A percentile compares a stretch with the other conserved stretches of the same genome.
These are phyloP conservation scores for Abortiporus biennis DNA, from an alignment of 1,284 basidiomycete species.

Conservation along the genomic window DNA sequence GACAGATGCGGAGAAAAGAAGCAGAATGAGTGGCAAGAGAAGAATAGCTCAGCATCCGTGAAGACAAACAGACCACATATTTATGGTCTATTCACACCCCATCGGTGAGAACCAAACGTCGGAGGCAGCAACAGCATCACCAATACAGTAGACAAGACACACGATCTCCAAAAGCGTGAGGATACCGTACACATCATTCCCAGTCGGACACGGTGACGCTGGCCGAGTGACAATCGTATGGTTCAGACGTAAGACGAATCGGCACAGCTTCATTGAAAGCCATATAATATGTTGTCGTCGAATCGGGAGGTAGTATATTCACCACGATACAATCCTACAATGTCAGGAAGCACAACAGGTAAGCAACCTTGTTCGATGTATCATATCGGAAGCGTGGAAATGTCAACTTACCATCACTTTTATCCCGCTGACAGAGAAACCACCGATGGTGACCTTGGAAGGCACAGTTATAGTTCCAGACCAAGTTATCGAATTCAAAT, in stretches of 20 bases:
- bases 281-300: slow-evolving; percentile 13
- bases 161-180: background rate
- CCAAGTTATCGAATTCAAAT: slow-evolving; percentile 20
- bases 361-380: background rate
- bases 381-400: background rate
- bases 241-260: slow-evolving; percentile 21
- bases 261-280: slow-evolving; percentile 20
- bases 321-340: slow-evolving; percentile 22
- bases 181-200: background rate
- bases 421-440: slow-evolving; percentile 21
- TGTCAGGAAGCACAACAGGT: slow-evolving; percentile 1
- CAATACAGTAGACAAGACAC: no score
- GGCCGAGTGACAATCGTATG: slow-evolving; percentile 13
- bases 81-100: slow-evolving; percentile 4
- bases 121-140: no score
- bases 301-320: slow-evolving; percentile 18
- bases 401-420: slow-evolving; percentile 19
- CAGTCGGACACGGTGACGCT: slow-evolving; percentile 14
- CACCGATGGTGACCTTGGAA: slow-evolving; percentile 14
- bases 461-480: slow-evolving; percentile 21
- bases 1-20: no score
- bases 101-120: slow-evolving; percentile 3
- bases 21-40: no score
- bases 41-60: no score
- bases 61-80: no score